Evolutionary conservation across 2,329 filamentous ascomycete species (phyloP).

Genomic region (Talaromyces rugulosus): DNA sequence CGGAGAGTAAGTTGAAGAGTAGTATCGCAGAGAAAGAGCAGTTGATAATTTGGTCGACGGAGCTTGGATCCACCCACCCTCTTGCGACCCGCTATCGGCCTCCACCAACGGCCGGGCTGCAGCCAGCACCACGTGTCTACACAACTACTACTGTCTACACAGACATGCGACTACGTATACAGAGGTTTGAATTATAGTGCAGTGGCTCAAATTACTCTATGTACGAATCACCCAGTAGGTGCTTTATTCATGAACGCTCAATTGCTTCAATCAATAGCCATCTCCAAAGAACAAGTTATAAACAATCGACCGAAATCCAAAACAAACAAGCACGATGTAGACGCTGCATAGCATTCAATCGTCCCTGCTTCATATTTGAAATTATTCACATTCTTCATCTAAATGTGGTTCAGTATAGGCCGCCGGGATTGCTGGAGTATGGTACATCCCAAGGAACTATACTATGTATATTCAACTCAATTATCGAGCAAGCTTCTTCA

Average conservation of each 20-base stretch:
- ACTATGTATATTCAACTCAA: background rate
- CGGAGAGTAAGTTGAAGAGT: background rate
- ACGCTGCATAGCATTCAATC: background rate
- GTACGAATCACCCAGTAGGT: background rate
- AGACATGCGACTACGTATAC: too few relatives aligned
- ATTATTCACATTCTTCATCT: background rate
- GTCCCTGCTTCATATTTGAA: background rate
- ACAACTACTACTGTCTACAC: background rate
- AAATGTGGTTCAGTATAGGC: background rate
- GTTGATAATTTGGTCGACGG: conserved; percentile 1
- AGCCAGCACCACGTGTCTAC: background rate
- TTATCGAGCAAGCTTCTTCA: background rate
- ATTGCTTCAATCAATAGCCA: background rate
- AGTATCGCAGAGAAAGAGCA: background rate
- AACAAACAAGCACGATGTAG: background rate
- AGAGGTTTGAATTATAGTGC: background rate
- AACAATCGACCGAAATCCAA: background rate
- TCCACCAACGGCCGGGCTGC: background rate
- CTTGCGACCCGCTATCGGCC: background rate
- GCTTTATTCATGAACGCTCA: background rate
- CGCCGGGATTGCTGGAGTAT: background rate
- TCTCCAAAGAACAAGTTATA: background rate
- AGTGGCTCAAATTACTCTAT: background rate
- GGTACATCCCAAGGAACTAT: background rate
- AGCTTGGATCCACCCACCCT: conserved; percentile 6